Evolutionary conservation across 2,329 filamentous ascomycete species (phyloP), one percentile per base, ranked within the genome.

Genomic region (Colletotrichum eremochloae): DNA sequence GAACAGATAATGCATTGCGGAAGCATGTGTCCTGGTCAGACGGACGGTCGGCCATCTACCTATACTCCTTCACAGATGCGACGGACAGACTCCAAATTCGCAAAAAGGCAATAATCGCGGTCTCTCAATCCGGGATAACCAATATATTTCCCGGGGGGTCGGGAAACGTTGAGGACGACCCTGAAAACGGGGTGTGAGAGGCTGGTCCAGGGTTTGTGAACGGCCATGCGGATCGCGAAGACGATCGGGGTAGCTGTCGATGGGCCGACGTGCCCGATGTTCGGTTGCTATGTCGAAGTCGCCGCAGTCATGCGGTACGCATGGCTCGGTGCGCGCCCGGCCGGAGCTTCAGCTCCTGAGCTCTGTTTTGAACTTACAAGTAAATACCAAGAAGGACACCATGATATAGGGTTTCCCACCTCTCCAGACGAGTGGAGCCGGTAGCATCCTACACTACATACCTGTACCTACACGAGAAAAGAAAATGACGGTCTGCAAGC

Each of bases 281-380:
- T 33, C 14, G 52, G 9, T 56, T 56, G 18, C 31, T 9, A 5
- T 11, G 52, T 36, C n/a, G 31, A 20, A 36, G 18, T n/a, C 20
- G 15, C 31, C 33, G 29, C 44, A 31, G 46, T 29, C 24, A 36
- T 15, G 58, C 50, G 44, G 40, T 46, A 31, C 40, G 18, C 36
- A 46, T 29, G 33, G 40, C 56, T 61, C 48, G 50, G 46, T 55
- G 36, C 24, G 36, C 18, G 9, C 14, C 33, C 9, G 18, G n/a
- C 58, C 68, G 68, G 68, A 71, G 65, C 68, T 63, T 68, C 64
- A 68, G 52, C 68, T 71, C 68, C 68, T 71, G 6, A 33, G 64
- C 48, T 12, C 12, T 38, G 42, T 20, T 24, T 63, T 20, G 40
- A 53, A 20, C 48, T 63, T 48, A 42, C 33, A 8, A 38, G 42